Conservation (phyloP, 169 alveolate genomes). For the Cyclospora cayetanensis region DNA sequence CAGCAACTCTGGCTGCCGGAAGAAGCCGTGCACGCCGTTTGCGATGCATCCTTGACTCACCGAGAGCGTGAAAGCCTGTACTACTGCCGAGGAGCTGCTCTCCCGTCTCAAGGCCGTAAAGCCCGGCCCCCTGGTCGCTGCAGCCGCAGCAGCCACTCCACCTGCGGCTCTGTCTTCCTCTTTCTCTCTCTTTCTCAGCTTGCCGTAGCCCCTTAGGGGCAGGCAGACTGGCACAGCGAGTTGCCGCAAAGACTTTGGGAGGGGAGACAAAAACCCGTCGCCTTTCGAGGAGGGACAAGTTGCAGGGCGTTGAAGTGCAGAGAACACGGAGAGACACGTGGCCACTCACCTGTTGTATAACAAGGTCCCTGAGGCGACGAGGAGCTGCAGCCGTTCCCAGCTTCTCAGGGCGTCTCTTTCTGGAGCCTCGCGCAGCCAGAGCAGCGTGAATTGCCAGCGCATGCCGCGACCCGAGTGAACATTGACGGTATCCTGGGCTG, state of each 20-base stretch:
- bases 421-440: background rate
- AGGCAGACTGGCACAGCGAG: background rate
- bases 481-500: no score
- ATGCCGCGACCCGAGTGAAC: background rate
- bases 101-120: background rate
- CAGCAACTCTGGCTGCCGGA: no score
- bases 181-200: background rate
- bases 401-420: background rate
- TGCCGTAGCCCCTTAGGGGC: background rate
- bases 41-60: no score
- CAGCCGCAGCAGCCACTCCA: background rate
- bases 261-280: background rate
- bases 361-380: background rate
- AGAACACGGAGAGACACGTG: no score
- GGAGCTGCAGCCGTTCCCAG: conserved; percentile 1
- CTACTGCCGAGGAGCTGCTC: background rate
- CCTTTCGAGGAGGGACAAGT: no score
- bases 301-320: no score
- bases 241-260: background rate
- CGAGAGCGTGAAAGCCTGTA: no score
- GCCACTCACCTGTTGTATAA: conserved; percentile 3
- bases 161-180: background rate
- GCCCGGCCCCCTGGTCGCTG: background rate
- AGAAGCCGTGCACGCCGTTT: no score
- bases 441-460: conserved; percentile 24